These are phyloP conservation scores for Ogataea methanolica DNA, from an alignment of 805 yeast genomes.

Conservation along the genomic window DNA sequence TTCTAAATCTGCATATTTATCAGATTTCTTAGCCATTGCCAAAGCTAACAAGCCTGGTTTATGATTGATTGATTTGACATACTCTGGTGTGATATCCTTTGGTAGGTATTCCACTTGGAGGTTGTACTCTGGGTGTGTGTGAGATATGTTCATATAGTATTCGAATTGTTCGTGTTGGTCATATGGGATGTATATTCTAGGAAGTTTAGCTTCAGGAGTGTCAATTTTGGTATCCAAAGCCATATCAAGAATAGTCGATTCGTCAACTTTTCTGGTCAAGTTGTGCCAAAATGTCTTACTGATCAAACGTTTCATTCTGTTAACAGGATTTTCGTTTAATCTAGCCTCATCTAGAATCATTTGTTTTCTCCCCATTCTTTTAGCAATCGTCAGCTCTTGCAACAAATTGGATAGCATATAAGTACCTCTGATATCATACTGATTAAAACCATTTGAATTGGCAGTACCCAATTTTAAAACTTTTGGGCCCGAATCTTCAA, in stretches of 20 bases:
- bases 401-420: constrained; percentile 82
- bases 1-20: constrained; percentile 30
- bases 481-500: constrained; percentile 82
- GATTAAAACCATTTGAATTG: constrained; percentile 75
- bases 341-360: constrained; percentile 79
- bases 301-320: constrained; percentile 68
- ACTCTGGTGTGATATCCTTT: constrained; percentile 66
- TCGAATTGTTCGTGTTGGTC: constrained; percentile 67
- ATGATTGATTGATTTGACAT: constrained; percentile 67
- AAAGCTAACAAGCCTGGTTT: constrained; percentile 84
- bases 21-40: constrained; percentile 49
- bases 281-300: constrained; percentile 75
- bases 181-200: constrained; percentile 75
- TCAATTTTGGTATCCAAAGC: constrained; percentile 75
- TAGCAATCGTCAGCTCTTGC: constrained; percentile 86
- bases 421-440: constrained; percentile 76
- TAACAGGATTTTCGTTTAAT: constrained; percentile 83
- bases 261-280: constrained; percentile 67
- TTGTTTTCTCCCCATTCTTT: constrained; percentile 70
- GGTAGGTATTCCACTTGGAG: constrained; percentile 80
- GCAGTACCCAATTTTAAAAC: constrained; percentile 78
- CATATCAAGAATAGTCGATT: constrained; percentile 57
- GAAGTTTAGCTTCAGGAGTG: constrained; percentile 56
- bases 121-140: constrained; percentile 47
- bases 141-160: constrained; percentile 54